A percentile compares a stretch with the other conserved stretches of the same genome.
phyloP scores from a whole-genome alignment of 805 yeast genomes.

The Hanseniaspora meyeri region DNA sequence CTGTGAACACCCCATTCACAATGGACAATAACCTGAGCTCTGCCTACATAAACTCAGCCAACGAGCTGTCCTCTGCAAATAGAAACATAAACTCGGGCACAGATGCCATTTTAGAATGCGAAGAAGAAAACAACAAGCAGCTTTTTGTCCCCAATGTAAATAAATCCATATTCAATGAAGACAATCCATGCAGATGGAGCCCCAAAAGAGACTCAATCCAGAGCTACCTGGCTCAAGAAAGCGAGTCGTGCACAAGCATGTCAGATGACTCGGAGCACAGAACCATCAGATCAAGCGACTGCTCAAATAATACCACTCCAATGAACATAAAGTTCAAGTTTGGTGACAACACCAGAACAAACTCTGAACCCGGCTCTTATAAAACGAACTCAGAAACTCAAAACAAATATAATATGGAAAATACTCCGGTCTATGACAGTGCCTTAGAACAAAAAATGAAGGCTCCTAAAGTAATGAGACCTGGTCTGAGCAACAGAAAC shows the following conservation, averaged over 20 bases:
- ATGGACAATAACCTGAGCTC: not conserved
- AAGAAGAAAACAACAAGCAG: not conserved
- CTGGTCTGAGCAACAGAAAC: not conserved
- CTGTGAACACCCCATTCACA: slow-evolving; percentile 2
- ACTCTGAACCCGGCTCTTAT: not conserved
- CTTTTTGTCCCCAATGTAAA: not conserved
- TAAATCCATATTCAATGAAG: not conserved
- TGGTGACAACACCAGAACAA: slow-evolving; percentile 1
- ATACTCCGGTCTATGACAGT: not conserved
- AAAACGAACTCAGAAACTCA: slow-evolving; percentile 2
- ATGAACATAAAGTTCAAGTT: slow-evolving; percentile 5
- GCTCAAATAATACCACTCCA: slow-evolving; percentile 1
- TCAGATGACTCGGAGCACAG: not conserved
- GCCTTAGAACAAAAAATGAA: not conserved
- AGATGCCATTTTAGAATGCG: slow-evolving; percentile 3
- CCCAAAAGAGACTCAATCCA: not conserved
- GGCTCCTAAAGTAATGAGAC: not conserved
- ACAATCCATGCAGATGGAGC: not conserved
- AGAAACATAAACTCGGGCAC: not conserved
- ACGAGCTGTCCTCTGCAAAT: not conserved
- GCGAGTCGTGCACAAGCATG: not conserved
- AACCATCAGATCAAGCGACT: not conserved
- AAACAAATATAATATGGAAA: not conserved
- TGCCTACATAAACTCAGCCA: not conserved
- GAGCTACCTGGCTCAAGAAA: not conserved